These are phyloP conservation scores for Neopestalotiopsis clavispora DNA, from an alignment of 2,329 filamentous ascomycete genomes.

Conservation along the genomic window DNA sequence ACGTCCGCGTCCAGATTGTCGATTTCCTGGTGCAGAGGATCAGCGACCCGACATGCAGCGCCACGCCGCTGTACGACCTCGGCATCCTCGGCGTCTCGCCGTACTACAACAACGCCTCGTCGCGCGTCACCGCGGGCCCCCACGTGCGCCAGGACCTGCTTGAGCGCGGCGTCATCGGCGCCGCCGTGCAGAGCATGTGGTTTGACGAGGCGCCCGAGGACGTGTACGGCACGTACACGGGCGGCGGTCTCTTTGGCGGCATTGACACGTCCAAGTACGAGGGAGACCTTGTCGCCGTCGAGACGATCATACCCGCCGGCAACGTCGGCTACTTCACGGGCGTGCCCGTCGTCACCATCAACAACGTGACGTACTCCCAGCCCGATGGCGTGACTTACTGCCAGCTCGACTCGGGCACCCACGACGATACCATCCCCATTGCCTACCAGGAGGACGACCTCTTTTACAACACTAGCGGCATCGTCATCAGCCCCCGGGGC, in stretches of 20 bases:
- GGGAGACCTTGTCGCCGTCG: constrained; percentile 37
- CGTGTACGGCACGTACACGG: constrained; percentile 30
- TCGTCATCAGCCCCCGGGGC: neutral
- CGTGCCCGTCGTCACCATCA: constrained; percentile 27
- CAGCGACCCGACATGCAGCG: constrained; percentile 21
- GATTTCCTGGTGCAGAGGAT: constrained; percentile 28
- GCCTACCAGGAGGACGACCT: constrained; percentile 20
- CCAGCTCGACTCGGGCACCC: constrained; percentile 16
- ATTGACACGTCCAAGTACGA: constrained; percentile 38
- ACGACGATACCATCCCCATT: constrained; percentile 22
- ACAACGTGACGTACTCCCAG: constrained; percentile 26
- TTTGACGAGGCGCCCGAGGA: constrained; percentile 34
- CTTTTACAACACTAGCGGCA: constrained; percentile 21
- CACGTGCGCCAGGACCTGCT: constrained; percentile 38
- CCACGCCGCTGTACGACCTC: constrained; percentile 30
- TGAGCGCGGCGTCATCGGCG: constrained; percentile 31
- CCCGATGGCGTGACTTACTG: neutral
- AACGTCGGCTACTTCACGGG: constrained; percentile 25
- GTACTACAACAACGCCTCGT: constrained; percentile 25
- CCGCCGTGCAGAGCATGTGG: constrained; percentile 38
- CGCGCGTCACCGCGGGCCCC: constrained; percentile 28
- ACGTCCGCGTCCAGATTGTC: constrained; percentile 32
- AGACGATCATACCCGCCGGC: constrained; percentile 28
- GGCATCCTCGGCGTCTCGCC: constrained; percentile 36
- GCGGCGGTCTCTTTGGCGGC: constrained; percentile 38